Evolutionary conservation across 495 filamentous ascomycete species (phyloP).

Genomic region (Penicillium canescens): DNA sequence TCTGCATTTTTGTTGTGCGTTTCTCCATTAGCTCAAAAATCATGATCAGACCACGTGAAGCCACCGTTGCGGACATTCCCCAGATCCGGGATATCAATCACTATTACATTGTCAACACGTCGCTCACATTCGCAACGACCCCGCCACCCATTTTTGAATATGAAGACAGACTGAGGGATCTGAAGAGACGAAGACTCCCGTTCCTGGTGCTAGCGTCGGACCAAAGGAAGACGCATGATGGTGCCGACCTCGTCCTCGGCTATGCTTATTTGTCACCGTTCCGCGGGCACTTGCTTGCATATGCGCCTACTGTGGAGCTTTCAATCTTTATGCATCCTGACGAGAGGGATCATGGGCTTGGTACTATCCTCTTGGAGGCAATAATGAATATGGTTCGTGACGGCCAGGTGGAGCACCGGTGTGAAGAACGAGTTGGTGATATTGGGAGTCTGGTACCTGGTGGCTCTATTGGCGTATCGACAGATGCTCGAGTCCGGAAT

Average conservation of each 20-base stretch:
- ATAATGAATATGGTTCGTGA: not conserved
- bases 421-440: conserved; percentile 7
- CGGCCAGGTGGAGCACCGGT: conserved; percentile 1
- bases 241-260: conserved; percentile 20
- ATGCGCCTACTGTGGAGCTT: conserved; percentile 32
- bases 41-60: conserved; percentile 17
- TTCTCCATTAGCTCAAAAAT: not conserved
- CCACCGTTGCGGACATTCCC: conserved; percentile 19
- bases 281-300: conserved; percentile 24
- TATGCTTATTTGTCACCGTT: conserved; percentile 30
- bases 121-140: conserved; percentile 25
- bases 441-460: not conserved
- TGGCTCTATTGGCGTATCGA: not conserved
- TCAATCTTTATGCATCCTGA: conserved; percentile 29
- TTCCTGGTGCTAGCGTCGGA: conserved; percentile 27
- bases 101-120: conserved; percentile 30
- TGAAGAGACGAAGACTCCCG: conserved; percentile 19
- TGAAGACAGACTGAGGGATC: conserved; percentile 14
- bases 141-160: conserved; percentile 20
- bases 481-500: conserved; percentile 16
- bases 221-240: not conserved
- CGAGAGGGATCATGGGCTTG: not conserved
- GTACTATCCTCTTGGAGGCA: not conserved
- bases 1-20: too few species aligned
- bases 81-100: conserved; percentile 30